Evolutionary conservation across 495 filamentous ascomycete genomes (phyloP).

Genomic region (Aspergillus affinis): DNA sequence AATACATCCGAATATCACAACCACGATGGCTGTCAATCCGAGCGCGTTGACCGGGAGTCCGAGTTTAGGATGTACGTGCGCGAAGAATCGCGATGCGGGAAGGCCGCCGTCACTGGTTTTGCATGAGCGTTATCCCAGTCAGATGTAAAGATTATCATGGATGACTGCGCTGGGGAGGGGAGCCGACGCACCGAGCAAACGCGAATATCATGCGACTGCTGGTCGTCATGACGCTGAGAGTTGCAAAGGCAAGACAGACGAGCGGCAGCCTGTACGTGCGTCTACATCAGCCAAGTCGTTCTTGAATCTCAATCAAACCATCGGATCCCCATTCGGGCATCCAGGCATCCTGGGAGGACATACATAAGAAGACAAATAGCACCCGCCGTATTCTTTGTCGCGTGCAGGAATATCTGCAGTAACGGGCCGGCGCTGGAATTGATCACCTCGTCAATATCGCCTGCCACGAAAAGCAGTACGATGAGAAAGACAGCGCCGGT

Average conservation of each 20-base stretch:
- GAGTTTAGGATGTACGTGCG: constrained; percentile 58
- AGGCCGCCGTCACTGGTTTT: constrained; percentile 60
- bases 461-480: constrained; percentile 61
- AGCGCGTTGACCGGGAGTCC: constrained; percentile 68
- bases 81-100: constrained; percentile 61
- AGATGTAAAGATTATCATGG: background rate
- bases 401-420: constrained; percentile 66
- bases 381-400: constrained; percentile 60
- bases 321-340: too few species aligned
- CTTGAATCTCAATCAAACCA: too few species aligned
- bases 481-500: constrained; percentile 68
- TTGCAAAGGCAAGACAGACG: constrained; percentile 66
- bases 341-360: constrained; percentile 6
- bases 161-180: background rate
- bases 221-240: constrained; percentile 69
- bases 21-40: constrained; percentile 57
- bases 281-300: constrained; percentile 2
- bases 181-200: constrained; percentile 50
- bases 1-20: constrained; percentile 67
- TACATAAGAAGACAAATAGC: constrained; percentile 67
- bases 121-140: background rate
- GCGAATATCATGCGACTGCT: constrained; percentile 73
- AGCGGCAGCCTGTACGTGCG: constrained; percentile 52
- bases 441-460: constrained; percentile 55
- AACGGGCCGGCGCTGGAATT: constrained; percentile 59